Base-by-base conservation (phyloP, 139 green algal genomes). In the Tetraselmis striata region DNA sequence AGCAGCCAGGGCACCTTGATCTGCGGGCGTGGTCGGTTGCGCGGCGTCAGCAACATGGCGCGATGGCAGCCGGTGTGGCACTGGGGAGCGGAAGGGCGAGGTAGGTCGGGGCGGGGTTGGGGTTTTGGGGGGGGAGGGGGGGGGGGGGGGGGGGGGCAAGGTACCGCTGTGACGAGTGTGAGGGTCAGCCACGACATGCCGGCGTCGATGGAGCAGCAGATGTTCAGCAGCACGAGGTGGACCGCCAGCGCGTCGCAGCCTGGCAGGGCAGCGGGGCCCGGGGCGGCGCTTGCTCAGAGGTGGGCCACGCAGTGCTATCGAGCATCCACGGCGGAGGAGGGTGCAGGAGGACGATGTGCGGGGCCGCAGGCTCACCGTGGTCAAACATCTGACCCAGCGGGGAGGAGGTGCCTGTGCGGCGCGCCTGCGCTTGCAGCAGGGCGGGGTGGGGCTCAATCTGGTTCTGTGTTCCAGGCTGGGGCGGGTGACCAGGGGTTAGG, bases 331-430 rank as follows among this genome's bases (percentile, higher is more conserved):
- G n/a, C n/a, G n/a, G n/a, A n/a, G n/a, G n/a, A n/a, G n/a, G n/a
- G n/a, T n/a, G n/a, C n/a, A n/a, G n/a, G n/a, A n/a, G n/a, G n/a
- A n/a, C n/a, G n/a, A n/a, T n/a, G n/a, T n/a, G n/a, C n/a, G n/a
- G n/a, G n/a, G n/a, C n/a, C n/a, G n/a, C n/a, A n/a, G n/a, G 0
- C 79, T 59, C 31, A 90, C 90, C 96, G 81, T 99, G 96, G 86
- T 99, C 96, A 86, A 99, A 98, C 2, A 99, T 89, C 88, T 98
- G 95, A 0, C 96, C 96, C 29, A 99, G 87, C 0, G 96, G 96
- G 0, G 91, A 96, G 59, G 91, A 96, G 26, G 88, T 95, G 26
- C 87, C 83, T 0, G 96, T 99, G 2, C 95, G 89, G 5, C 96
- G 88, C 1, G 96, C 96, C 80, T 99, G 96, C 85, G 78, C 87